Base-by-base conservation (phyloP, 495 filamentous ascomycete species). In the Filosporella fistucella region DNA sequence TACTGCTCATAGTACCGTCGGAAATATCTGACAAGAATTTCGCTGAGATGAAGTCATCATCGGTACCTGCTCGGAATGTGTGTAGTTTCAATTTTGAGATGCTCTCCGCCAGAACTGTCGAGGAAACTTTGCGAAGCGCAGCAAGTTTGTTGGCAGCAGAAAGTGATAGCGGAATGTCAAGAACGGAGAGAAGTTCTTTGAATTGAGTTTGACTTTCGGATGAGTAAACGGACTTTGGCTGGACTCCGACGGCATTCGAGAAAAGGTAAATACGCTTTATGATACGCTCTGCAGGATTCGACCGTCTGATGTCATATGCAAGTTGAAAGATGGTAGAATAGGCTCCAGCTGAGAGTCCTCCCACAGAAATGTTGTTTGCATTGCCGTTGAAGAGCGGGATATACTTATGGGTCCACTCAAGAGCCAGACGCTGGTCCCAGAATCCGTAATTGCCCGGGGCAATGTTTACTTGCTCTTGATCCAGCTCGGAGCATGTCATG, bases 381-480 rank as follows among this genome's bases (percentile, higher is more conserved):
- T 90, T 78, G 12, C 86, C 86, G 4, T 84, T 83, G 51, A 90
- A 88, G 3, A 71, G 66, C 42, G 68, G 62, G 49, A 88, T 86
- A 54, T 88, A 68, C 47, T 79, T 69, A 47, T 85, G 73, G 16
- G 88, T 75, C 86, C 85, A 89, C 49, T 86, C 61, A 14, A 89
- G 66, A 11, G 80, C 85, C 23, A 82, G 68, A 1, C 75, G 68
- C 60, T 88, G 85, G 57, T 89, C 86, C 29, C 74, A 64, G 5
- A 89, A 67, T 0, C 78, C 86, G 1, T 75, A 74, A 49, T 89
- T 90, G 3, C 26, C 42, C 9, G 9, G 13, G 3, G 25, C 16
- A n/a, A n/a, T n/a, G n/a, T n/a, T n/a, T n/a, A n/a, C n/a, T n/a
- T n/a, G n/a, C n/a, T n/a, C n/a, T 5, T 22, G 12, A n/a, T 35